Conservation (phyloP, 2,329 filamentous ascomycete species). For the Penicillium griseofulvum region DNA sequence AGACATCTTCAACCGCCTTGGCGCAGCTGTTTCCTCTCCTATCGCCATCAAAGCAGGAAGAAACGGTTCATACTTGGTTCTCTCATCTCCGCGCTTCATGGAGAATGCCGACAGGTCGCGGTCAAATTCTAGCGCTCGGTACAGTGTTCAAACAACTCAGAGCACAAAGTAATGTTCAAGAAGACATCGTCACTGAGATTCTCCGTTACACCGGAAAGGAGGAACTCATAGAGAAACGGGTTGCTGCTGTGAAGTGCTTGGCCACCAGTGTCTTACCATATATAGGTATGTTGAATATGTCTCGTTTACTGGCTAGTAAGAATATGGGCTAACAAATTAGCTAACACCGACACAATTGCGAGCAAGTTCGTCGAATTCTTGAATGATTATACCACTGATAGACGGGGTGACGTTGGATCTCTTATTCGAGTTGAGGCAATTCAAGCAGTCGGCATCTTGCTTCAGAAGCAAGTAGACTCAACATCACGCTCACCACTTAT, state of each 20-base stretch:
- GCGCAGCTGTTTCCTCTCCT: conserved; percentile 42
- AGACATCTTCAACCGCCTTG: conserved; percentile 41
- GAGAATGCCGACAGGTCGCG: conserved; percentile 41
- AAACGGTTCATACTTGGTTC: conserved; percentile 42
- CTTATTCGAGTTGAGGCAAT: conserved; percentile 79
- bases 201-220: conserved; percentile 36
- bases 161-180: conserved; percentile 20
- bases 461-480: conserved; percentile 20
- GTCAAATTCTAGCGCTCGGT: conserved; percentile 45
- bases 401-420: conserved; percentile 86
- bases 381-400: conserved; percentile 87
- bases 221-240: conserved; percentile 42
- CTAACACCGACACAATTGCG: conserved; percentile 28
- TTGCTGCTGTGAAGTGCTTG: conserved; percentile 42
- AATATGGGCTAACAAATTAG: conserved; percentile 25
- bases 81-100: conserved; percentile 36
- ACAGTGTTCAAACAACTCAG: conserved; percentile 38
- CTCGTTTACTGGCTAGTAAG: not conserved
- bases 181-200: conserved; percentile 34
- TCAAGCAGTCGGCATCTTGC: conserved; percentile 54
- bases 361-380: conserved; percentile 48
- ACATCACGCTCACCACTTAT: conserved; percentile 16
- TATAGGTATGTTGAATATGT: conserved; percentile 29
- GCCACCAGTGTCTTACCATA: conserved; percentile 37
- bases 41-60: conserved; percentile 28